Base-by-base conservation (phyloP, 345 rosid species). In the Melaleuca alternifolia region DNA sequence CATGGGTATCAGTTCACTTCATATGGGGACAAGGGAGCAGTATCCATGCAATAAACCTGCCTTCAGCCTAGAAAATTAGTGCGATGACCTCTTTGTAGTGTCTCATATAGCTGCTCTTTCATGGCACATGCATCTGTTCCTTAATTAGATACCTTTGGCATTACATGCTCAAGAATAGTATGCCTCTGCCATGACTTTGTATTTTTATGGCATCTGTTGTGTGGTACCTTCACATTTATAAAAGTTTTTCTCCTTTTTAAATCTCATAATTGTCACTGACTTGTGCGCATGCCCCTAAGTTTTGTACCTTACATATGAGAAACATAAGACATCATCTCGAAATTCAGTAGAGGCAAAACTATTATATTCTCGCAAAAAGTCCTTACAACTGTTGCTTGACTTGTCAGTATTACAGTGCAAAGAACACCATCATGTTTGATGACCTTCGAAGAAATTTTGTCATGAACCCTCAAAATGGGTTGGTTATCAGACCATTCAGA, bases 401-500 rank as follows among this genome's bases (percentile, higher is more conserved):
- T 71, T 71, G 79, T 91, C 96, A 96, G 99, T 95, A 92, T 84
- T 96, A 96, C 93, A 92, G 87, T 89, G 86, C 97, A 10, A 91
- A 89, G 87, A 97, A 96, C 92, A 96, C 98, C n/a, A 96, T 96
- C 90, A 97, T 97, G 99, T 97, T 97, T 82, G 99, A 97, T 84
- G 99, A 97, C 86, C 90, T 96, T 18, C 86, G 95, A 86, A 92
- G 99, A 91, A 95, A 97, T 88, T 97, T 94, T 54, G 98, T 96
- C 89, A 95, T 97, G 99, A 97, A 96, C 90, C 99, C 98, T 13
- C 96, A 93, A 90, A 97, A 96, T 87, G 99, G 99, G 56, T 90
- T 96, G 89, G 90, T 90, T 8, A 97, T 97, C 88, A 95, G 86
- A 87, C 99, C 99, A 82, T 96, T 94, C 87, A 92, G 92, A 91